phyloP scores from a whole-genome alignment of 257 asterid species.

The Datura wrightii region DNA sequence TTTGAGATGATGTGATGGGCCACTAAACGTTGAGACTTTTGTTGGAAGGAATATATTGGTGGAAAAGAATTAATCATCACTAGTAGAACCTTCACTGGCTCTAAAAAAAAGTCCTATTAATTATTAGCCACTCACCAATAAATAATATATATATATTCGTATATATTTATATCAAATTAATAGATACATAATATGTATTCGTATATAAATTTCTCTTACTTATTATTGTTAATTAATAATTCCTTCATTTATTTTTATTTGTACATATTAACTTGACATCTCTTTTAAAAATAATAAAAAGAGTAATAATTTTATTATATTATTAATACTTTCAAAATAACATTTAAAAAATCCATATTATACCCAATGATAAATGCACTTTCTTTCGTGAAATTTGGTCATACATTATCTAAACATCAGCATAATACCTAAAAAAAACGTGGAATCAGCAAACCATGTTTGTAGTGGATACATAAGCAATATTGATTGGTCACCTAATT shows the following conservation, averaged over 20 bases:
- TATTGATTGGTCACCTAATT: neutral
- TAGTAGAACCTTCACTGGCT: neutral
- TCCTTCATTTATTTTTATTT: neutral
- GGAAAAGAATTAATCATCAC: neutral
- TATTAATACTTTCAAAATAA: too few species aligned
- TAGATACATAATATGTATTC: neutral
- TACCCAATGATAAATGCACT: neutral
- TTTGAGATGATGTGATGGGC: neutral
- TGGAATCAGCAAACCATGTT: conserved; percentile 12
- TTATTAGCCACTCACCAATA: neutral
- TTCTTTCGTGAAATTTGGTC: neutral
- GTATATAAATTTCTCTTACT: neutral
- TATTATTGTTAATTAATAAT: neutral
- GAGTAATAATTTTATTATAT: too few species aligned
- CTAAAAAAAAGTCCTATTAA: neutral
- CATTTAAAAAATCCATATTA: too few species aligned
- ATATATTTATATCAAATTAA: neutral
- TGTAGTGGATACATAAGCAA: neutral
- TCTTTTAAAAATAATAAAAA: too few species aligned
- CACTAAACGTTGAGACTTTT: neutral
- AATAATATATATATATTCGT: neutral
- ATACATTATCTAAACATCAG: neutral
- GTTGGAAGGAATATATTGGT: neutral
- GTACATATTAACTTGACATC: too few species aligned
- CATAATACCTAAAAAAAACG: neutral